A percentile compares a stretch with the other conserved stretches of the same genome.
Conservation (phyloP, 495 filamentous ascomycete species). For the Penicillium fimorum region DNA sequence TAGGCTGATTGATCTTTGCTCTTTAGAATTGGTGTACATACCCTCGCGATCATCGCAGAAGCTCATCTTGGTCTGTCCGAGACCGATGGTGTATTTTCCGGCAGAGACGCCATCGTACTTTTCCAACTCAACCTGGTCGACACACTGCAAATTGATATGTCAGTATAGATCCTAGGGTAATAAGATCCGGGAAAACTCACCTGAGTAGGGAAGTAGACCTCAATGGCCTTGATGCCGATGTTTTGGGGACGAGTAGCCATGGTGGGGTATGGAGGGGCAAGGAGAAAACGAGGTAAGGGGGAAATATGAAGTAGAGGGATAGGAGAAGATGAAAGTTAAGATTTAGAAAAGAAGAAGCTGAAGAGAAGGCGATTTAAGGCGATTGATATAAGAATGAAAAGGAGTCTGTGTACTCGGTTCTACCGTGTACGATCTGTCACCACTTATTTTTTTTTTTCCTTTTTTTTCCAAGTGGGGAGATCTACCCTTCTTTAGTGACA, state of each 20-base stretch:
- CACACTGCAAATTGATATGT: conserved; percentile 61
- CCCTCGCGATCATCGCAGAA: conserved; percentile 99
- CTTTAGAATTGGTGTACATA: conserved; percentile 41
- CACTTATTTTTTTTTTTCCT: conserved; percentile 18
- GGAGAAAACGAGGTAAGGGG: not conserved
- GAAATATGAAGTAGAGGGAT: not conserved
- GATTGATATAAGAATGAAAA: conserved; percentile 10
- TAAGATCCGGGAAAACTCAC: conserved; percentile 48
- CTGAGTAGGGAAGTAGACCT: conserved; percentile 97
- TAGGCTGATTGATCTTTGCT: not conserved
- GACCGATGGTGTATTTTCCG: conserved; percentile 98
- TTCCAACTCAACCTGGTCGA: conserved; percentile 93
- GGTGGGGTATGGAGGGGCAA: conserved; percentile 36
- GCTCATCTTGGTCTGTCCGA: conserved; percentile 99
- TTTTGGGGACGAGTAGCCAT: conserved; percentile 93
- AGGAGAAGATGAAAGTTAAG: conserved; percentile 2
- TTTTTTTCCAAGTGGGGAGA: conserved; percentile 9
- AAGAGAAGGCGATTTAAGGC: not conserved
- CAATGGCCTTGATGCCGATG: conserved; percentile 99
- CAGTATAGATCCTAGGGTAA: not conserved
- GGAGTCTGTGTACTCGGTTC: conserved; percentile 33
- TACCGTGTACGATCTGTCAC: conserved; percentile 38
- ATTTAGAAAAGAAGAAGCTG: conserved; percentile 1
- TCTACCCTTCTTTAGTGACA: not conserved
- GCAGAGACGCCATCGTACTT: conserved; percentile 94